Evolutionary conservation across 129 eudicot species (phyloP), one percentile per base, ranked within the genome.

Genomic region (Rutidosis leptorrhynchoides): DNA sequence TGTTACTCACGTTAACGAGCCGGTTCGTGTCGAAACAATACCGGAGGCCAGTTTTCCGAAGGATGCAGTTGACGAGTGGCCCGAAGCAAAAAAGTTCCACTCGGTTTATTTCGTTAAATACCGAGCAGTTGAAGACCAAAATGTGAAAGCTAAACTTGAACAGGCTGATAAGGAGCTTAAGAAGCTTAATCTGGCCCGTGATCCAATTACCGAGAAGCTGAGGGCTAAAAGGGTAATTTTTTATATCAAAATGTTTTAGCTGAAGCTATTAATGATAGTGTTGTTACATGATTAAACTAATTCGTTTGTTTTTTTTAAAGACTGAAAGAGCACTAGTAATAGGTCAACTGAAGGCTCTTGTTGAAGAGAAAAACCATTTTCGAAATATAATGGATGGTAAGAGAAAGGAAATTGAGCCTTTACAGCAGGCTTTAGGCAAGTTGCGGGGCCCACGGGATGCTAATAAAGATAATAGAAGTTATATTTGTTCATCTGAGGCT

Each of bases 21-120:
- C 59, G 0, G 11, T 20, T 21, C 3, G 10, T 54, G 88, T 67
- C 19, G 60, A 33, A 4, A 89, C 84, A 43, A 58, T 70, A 35
- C 46, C 83, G 0, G 86, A 75, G 32, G 52, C 75, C 54, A 77
- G 77, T 74, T 27, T 91, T 48, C 90, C 96, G 1, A 83, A 75
- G 82, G 83, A 91, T 71, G 96, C 77, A 33, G 94, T 74, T 69
- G 96, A 85, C 43, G 96, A 87, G 69, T 88, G 96, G 98, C 96
- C 98, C 24, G 95, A 60, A 70, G 85, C 79, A 21, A 72, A 74
- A 28, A 79, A 81, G 83, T 65, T 78, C 54, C 90, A 88, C 65
- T 76, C 77, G 0, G 82, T 91, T 57, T 82, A 82, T 72, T 51
- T 83, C 20, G 84, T 85, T 67, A 91, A 76, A 63, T 83, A 81